Evolutionary conservation across 106 monocot genomes (phyloP).

Genomic region (Platanthera zijinensis): DNA sequence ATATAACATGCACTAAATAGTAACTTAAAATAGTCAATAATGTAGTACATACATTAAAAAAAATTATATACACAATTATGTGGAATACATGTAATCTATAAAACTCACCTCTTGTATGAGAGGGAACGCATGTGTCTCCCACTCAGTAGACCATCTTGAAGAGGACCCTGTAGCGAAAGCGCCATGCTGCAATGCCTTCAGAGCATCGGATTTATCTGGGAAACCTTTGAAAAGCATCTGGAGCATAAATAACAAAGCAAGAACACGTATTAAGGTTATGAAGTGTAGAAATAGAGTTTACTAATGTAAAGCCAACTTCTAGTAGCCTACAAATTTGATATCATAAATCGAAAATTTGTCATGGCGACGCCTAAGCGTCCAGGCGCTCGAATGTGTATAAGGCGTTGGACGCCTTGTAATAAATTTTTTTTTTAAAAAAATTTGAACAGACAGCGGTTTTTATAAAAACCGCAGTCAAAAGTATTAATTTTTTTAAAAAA

Average conservation of each 20-base stretch:
- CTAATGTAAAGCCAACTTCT: neutral
- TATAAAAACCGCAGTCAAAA: no score
- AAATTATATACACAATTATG: no score
- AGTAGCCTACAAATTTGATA: neutral
- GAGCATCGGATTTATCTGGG: conserved; percentile 49
- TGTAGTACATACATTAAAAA: no score
- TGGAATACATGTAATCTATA: no score
- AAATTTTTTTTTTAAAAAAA: no score
- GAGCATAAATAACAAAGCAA: neutral
- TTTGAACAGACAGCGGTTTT: no score
- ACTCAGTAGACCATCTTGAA: conserved; percentile 64
- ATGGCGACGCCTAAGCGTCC: no score
- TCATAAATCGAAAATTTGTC: neutral
- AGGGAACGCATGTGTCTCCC: conserved; percentile 68
- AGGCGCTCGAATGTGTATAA: no score
- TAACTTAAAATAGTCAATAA: no score
- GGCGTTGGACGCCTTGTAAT: no score
- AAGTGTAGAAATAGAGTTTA: neutral
- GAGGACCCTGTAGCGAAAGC: conserved; percentile 41
- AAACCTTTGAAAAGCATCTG: conserved; percentile 95
- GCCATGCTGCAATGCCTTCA: conserved; percentile 52
- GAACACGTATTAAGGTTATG: neutral
- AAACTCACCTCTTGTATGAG: conserved; percentile 47
- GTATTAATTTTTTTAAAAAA: no score
- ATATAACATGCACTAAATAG: no score